phyloP scores from a whole-genome alignment of 2,329 filamentous ascomycete species.

The Penicillium digitatum region DNA sequence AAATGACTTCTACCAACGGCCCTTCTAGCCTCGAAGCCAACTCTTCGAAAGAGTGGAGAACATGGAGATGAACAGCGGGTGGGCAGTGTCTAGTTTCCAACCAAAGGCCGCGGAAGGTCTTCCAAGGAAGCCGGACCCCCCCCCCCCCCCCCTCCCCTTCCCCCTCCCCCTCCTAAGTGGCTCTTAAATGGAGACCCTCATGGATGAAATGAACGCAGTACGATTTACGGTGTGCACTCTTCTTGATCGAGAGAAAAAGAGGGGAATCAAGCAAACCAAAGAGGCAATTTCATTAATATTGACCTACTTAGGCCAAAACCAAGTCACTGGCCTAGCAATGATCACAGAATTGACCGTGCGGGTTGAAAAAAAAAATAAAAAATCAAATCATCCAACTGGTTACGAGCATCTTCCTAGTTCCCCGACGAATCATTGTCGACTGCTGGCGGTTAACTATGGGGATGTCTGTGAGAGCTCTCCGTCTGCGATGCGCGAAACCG shows the following conservation, averaged over 20 bases:
- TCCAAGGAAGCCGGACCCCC: slow-evolving; percentile 13
- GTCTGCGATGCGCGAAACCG: slow-evolving; percentile 19
- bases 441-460: not conserved
- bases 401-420: slow-evolving; percentile 1
- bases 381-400: not conserved
- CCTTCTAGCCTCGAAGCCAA: slow-evolving; percentile 7
- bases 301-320: not conserved
- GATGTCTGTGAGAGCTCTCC: not conserved
- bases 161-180: too few species aligned
- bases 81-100: slow-evolving; percentile 24
- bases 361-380: slow-evolving; percentile 10
- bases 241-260: not conserved
- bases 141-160: too few species aligned
- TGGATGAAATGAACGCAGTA: not conserved
- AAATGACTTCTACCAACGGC: not conserved
- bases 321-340: not conserved
- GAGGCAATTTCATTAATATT: not conserved
- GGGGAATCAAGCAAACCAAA: not conserved
- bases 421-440: slow-evolving; percentile 20
- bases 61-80: slow-evolving; percentile 25
- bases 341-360: slow-evolving; percentile 8
- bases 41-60: slow-evolving; percentile 11
- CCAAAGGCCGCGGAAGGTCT: slow-evolving; percentile 22
- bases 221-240: not conserved
- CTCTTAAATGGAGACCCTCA: not conserved